A percentile compares a stretch with the other conserved stretches of the same genome.
Evolutionary conservation across 805 yeast genomes (phyloP).

Genomic region (Priceomyces carsonii): DNA sequence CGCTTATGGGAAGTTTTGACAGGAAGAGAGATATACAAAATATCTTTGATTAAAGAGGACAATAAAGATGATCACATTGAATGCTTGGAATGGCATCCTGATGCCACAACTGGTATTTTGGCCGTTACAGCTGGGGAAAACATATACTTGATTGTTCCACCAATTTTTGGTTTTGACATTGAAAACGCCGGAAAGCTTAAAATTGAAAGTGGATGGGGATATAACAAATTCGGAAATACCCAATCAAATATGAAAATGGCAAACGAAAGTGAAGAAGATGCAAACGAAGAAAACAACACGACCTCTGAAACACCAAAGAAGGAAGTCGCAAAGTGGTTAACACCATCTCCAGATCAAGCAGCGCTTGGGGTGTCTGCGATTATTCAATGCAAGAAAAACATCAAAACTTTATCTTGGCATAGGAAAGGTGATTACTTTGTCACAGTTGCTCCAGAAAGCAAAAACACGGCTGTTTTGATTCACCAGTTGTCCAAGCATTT

Average conservation of each 20-base stretch:
- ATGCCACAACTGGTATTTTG: constrained; percentile 66
- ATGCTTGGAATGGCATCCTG: constrained; percentile 89
- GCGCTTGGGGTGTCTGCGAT: constrained; percentile 70
- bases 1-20: constrained; percentile 96
- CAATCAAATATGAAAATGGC: constrained; percentile 35
- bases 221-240: constrained; percentile 60
- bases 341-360: constrained; percentile 65
- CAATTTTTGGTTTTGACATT: constrained; percentile 82
- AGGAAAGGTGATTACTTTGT: constrained; percentile 96
- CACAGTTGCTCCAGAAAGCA: constrained; percentile 92
- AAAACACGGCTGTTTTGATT: constrained; percentile 83
- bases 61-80: constrained; percentile 76
- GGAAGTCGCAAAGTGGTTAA: constrained; percentile 77
- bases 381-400: constrained; percentile 62
- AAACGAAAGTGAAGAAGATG: constrained; percentile 41
- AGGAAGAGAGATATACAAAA: constrained; percentile 86
- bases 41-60: constrained; percentile 53
- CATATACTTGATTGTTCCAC: constrained; percentile 80
- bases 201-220: constrained; percentile 92
- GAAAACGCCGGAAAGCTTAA: constrained; percentile 78
- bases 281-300: constrained; percentile 23
- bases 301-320: constrained; percentile 30
- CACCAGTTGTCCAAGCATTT: constrained; percentile 94
- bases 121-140: constrained; percentile 84
- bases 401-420: constrained; percentile 91